Base-by-base conservation (phyloP, 352 stramenopile genomes). In the Hyphochytrium catenoides region DNA sequence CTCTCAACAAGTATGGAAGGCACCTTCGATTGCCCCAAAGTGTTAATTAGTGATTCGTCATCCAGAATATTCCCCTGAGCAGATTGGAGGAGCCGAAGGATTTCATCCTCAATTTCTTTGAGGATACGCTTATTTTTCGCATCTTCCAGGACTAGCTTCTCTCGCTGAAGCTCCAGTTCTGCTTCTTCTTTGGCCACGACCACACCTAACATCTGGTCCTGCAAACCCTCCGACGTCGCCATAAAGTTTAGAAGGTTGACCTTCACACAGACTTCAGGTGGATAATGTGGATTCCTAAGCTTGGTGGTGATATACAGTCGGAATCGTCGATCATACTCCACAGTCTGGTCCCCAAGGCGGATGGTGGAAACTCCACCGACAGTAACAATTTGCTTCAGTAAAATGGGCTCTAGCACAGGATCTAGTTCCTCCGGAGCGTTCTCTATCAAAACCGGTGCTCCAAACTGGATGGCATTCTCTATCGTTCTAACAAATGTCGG, bases 221-320 rank as follows among this genome's bases (percentile, higher is more conserved):
- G 69, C 25, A 95, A 48, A 0, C 84, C 84, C 46, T 93, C 78
- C 32, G 84, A 59, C 0, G 85, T 95, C 8, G 79, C 79, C 72
- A 94, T 92, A 35, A 95, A 95, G 47, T 95, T 95, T 20, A 95
- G 52, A 40, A 95, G 48, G 44, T 92, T 95, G 1, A 94, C 83
- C 45, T 94, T 94, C n/a, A 93, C 83, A 39, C 76, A 93, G 15
- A 81, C 72, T 48, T 95, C 84, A 0, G 84, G 81, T 14, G 76
- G 65, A 46, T 93, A 95, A 41, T 95, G 81, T 22, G 84, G 84
- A 37, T 93, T 94, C 0, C 64, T 57, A 6, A 94, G 46, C 44
- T 93, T 94, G 3, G 83, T 94, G 3, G 78, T 92, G 56, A 95
- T 86, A 50, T 92, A 94, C 12, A 95, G 34, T 0, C 73, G 63